Evolutionary conservation across 2,329 filamentous ascomycete genomes (phyloP).

Genomic region (Fusarium sp.): DNA sequence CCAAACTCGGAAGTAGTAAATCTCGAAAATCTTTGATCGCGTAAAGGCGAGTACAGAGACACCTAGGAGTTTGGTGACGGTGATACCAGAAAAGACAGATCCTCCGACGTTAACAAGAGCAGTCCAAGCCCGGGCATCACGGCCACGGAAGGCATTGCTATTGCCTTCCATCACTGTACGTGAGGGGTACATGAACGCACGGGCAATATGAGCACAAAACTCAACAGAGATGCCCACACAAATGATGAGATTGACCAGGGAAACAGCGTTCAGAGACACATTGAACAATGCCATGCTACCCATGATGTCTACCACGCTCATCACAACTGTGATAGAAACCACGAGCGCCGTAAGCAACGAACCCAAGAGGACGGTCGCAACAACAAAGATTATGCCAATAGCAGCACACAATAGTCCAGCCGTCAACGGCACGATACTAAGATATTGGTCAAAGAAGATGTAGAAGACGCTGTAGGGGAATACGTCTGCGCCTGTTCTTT

Average conservation of each 20-base stretch:
- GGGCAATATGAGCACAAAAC: constrained; percentile 96
- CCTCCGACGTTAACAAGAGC: constrained; percentile 94
- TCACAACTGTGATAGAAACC: constrained; percentile 87
- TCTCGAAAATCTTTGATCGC: constrained; percentile 97
- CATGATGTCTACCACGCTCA: constrained; percentile 95
- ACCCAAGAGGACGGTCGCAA: constrained; percentile 85
- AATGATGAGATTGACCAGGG: constrained; percentile 95
- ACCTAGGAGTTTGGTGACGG: constrained; percentile 92
- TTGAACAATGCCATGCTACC: constrained; percentile 91
- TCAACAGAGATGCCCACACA: constrained; percentile 97
- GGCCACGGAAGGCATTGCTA: constrained; percentile 80
- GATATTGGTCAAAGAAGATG: constrained; percentile 99
- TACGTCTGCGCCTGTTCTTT: constrained; percentile 80
- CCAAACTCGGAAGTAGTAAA: constrained; percentile 99
- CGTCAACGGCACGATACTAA: constrained; percentile 84
- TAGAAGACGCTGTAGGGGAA: constrained; percentile 99
- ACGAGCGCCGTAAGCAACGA: constrained; percentile 84
- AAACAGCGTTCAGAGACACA: constrained; percentile 94
- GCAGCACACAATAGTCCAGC: constrained; percentile 84
- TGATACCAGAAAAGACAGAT: constrained; percentile 96
- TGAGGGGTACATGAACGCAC: constrained; percentile 95
- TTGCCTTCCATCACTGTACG: constrained; percentile 82
- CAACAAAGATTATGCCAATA: constrained; percentile 84
- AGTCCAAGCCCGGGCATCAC: constrained; percentile 90
- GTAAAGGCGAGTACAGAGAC: constrained; percentile 95